These are phyloP conservation scores for Chenopodium suecicum DNA, from an alignment of 148 eudicot species.

Conservation along the genomic window DNA sequence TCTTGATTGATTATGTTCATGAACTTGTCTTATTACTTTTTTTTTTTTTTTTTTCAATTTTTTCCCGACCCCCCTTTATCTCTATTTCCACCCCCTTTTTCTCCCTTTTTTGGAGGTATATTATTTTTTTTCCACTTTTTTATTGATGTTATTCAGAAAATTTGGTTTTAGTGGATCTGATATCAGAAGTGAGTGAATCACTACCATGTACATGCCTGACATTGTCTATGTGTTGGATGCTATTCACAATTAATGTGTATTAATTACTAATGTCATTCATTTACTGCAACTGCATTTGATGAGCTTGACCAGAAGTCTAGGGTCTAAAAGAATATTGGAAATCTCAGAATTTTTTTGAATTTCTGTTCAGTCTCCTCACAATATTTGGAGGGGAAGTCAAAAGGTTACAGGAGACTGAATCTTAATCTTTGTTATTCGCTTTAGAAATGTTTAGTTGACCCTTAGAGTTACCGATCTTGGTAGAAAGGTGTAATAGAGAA, in stretches of 20 bases:
- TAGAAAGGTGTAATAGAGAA: no score
- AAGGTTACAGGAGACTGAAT: not conserved
- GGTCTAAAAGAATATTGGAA: not conserved
- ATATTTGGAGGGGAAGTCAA: slow-evolving; percentile 22
- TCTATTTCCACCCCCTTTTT: not conserved
- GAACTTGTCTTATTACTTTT: not conserved
- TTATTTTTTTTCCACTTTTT: not conserved
- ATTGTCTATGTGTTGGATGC: slow-evolving; percentile 38
- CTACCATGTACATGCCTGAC: slow-evolving; percentile 36
- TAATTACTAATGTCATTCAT: slow-evolving; percentile 28
- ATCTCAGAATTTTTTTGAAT: slow-evolving; percentile 7
- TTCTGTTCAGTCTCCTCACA: not conserved
- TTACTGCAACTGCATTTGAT: slow-evolving; percentile 21
- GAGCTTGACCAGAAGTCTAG: slow-evolving; percentile 15
- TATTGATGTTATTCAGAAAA: slow-evolving; percentile 11
- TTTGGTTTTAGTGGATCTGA: slow-evolving; percentile 23
- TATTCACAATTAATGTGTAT: slow-evolving; percentile 30
- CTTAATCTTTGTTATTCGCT: not conserved
- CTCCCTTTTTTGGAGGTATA: slow-evolving; percentile 7
- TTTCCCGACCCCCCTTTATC: slow-evolving; percentile 3
- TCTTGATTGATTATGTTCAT: slow-evolving; percentile 25
- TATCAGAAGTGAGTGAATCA: slow-evolving; percentile 14
- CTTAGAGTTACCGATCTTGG: not conserved
- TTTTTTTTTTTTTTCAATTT: not conserved
- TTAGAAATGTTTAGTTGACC: not conserved